Percentiles rank a stretch among this genome's conserved stretches.
phyloP scores from a whole-genome alignment of 2,329 filamentous ascomycete genomes.

The Exophiala aquamarina region DNA sequence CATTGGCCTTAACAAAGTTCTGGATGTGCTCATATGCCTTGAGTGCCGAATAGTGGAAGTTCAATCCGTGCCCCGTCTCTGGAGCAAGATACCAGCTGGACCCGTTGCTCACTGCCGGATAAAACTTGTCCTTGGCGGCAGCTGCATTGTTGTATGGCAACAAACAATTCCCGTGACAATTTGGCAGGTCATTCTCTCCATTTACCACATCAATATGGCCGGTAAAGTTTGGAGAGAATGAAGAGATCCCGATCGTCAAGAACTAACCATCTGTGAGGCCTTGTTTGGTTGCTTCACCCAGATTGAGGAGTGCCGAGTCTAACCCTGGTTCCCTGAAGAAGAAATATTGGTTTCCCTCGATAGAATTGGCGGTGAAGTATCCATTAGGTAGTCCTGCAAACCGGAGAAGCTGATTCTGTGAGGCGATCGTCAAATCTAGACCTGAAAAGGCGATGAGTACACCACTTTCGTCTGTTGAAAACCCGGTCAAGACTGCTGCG shows the following conservation, averaged over 20 bases:
- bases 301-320: slow-evolving; percentile 4
- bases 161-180: slow-evolving; percentile 10
- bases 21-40: slow-evolving; percentile 10
- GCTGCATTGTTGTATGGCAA: slow-evolving; percentile 4
- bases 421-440: slow-evolving; percentile 1
- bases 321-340: slow-evolving; percentile 9
- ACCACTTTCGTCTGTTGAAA: slow-evolving; percentile 9
- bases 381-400: slow-evolving; percentile 8
- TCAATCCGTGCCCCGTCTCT: slow-evolving; percentile 5
- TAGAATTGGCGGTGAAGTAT: slow-evolving; percentile 17
- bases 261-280: slow-evolving; percentile 2
- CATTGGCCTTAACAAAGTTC: slow-evolving; percentile 5
- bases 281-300: background rate
- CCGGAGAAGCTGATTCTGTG: slow-evolving; percentile 1
- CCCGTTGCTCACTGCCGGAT: slow-evolving; percentile 1
- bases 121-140: background rate
- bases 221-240: slow-evolving; percentile 6
- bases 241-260: too few species aligned
- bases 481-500: slow-evolving; percentile 31
- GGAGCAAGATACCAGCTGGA: slow-evolving; percentile 4
- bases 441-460: slow-evolving; percentile 10
- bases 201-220: slow-evolving; percentile 4
- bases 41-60: slow-evolving; percentile 4
- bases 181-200: slow-evolving; percentile 5
- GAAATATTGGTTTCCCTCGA: slow-evolving; percentile 5